Evolutionary conservation across 495 filamentous ascomycete species (phyloP).

Genomic region (Parmelia sp.): DNA sequence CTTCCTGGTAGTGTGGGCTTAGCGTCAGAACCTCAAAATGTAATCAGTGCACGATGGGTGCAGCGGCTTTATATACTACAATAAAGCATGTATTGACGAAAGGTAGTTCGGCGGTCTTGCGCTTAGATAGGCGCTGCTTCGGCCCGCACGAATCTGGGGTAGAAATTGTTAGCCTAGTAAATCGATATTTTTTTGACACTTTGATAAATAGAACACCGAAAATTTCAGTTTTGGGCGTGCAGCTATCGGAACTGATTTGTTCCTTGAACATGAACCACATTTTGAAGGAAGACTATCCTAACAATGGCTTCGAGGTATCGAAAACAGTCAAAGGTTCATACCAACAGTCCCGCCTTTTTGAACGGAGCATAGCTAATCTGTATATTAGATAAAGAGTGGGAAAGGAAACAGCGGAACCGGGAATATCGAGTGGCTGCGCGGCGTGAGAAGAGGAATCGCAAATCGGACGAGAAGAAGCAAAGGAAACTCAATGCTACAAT

Average conservation of each 20-base stretch:
- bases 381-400: constrained; percentile 25
- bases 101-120: too few relatives aligned
- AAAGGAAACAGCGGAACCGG: constrained; percentile 31
- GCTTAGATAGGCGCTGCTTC: too few relatives aligned
- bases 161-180: too few relatives aligned
- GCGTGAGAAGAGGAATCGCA: constrained; percentile 35
- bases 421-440: constrained; percentile 33
- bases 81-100: too few relatives aligned
- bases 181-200: too few relatives aligned
- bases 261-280: not conserved
- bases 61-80: too few relatives aligned
- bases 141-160: too few relatives aligned
- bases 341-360: not conserved
- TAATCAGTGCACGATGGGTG: too few relatives aligned
- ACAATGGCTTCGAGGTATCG: not conserved
- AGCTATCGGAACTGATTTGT: not conserved
- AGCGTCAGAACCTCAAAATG: not conserved
- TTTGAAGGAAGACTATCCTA: not conserved
- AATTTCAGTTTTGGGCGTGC: not conserved
- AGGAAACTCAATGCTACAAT: constrained; percentile 35
- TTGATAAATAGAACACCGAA: too few relatives aligned
- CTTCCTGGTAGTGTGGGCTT: not conserved
- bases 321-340: not conserved
- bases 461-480: constrained; percentile 36
- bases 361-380: not conserved